phyloP scores from a whole-genome alignment of 805 yeast genomes.

The Myxozyma udenii region DNA sequence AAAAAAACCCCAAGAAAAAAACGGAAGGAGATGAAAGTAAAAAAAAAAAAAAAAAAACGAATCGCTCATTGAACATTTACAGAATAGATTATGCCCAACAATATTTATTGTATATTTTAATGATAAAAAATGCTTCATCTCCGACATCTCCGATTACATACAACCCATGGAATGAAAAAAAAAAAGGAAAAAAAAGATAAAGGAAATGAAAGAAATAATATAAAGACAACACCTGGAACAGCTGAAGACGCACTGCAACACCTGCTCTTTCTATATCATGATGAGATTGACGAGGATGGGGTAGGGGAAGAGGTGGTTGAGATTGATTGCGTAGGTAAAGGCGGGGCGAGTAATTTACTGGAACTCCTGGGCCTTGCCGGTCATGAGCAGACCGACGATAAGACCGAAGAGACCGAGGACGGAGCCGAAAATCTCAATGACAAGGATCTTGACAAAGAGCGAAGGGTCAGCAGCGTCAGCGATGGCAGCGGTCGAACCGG shows the following conservation, averaged over 20 bases:
- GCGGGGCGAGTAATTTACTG: slow-evolving; percentile 20
- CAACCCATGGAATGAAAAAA: slow-evolving; percentile 1
- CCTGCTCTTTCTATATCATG: slow-evolving; percentile 4
- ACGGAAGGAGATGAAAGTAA: slow-evolving; percentile 4
- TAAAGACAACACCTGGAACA: too few species aligned
- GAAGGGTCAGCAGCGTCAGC: slow-evolving; percentile 97
- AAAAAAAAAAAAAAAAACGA: slow-evolving; percentile 19
- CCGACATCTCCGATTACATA: too few species aligned
- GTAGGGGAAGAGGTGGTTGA: neutral
- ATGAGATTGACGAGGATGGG: neutral
- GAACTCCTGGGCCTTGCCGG: slow-evolving; percentile 89
- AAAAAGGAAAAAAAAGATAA: slow-evolving; percentile 2
- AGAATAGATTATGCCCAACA: too few species aligned
- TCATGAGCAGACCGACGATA: slow-evolving; percentile 95
- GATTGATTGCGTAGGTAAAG: neutral
- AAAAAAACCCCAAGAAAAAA: neutral
- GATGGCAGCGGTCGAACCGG: slow-evolving; percentile 98
- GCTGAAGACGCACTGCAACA: slow-evolving; percentile 2
- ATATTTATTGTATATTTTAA: too few species aligned
- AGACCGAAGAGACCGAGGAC: slow-evolving; percentile 92
- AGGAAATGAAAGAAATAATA: slow-evolving; percentile 2
- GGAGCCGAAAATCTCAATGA: slow-evolving; percentile 95
- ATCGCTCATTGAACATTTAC: too few species aligned
- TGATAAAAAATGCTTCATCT: too few species aligned
- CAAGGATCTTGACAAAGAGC: slow-evolving; percentile 90